Percentiles rank a stretch among this genome's conserved stretches.
phyloP scores from a whole-genome alignment of 345 rosid species.

The Luvunga scandens region DNA sequence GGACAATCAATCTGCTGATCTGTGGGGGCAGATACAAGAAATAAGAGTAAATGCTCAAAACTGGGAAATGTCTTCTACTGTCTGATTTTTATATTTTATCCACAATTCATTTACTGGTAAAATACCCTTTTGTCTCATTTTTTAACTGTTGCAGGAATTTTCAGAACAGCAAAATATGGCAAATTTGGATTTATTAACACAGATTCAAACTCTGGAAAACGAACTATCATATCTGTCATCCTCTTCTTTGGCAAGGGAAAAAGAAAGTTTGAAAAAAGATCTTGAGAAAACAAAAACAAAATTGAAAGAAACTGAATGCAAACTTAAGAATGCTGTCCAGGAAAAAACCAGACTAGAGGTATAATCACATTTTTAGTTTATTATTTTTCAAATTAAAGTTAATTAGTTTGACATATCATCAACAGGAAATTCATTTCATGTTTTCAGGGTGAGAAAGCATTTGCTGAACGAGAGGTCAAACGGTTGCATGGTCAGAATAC shows the following conservation, averaged over 20 bases:
- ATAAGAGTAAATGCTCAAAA: conserved; percentile 42
- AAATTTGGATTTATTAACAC: conserved; percentile 49
- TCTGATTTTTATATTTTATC: not conserved
- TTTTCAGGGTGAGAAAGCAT: conserved; percentile 79
- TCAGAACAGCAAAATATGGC: conserved; percentile 52
- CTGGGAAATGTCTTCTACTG: conserved; percentile 37
- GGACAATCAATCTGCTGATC: conserved; percentile 40
- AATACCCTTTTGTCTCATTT: not conserved
- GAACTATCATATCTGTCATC: conserved; percentile 62
- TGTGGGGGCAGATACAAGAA: conserved; percentile 52
- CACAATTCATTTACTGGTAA: conserved; percentile 1
- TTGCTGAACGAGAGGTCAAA: conserved; percentile 77
- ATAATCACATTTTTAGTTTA: not conserved
- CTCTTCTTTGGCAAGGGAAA: conserved; percentile 67
- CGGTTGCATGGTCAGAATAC: conserved; percentile 65
- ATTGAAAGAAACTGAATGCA: conserved; percentile 81
- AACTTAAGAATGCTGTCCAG: conserved; percentile 79
- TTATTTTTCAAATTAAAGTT: conserved; percentile 6
- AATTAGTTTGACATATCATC: not conserved
- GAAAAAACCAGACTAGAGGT: conserved; percentile 99
- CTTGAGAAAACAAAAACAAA: conserved; percentile 73
- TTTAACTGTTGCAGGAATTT: conserved; percentile 43
- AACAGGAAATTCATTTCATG: not conserved
- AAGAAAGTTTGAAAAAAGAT: conserved; percentile 76
- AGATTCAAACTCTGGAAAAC: conserved; percentile 66